Conservation (phyloP, 108 stramenopile species). For the Nitzschia sp. region DNA sequence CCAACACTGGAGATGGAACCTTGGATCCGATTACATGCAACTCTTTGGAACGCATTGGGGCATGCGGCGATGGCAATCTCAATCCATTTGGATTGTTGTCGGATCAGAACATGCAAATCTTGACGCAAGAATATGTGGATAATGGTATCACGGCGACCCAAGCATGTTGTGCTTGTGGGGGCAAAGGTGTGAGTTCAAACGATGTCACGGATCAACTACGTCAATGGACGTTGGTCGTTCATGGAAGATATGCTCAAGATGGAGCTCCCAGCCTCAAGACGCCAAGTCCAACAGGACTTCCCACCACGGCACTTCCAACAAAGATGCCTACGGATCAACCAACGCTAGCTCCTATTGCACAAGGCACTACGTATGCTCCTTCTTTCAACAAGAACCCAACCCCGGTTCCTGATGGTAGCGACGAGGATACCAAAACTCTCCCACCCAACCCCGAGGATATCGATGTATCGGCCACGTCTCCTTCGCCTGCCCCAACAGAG, state of each 20-base stretch:
- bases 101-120: not conserved
- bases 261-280: not conserved
- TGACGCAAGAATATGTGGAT: not conserved
- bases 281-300: not conserved
- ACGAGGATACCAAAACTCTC: too few species aligned
- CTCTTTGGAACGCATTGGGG: not conserved
- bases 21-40: not conserved
- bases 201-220: slow-evolving; percentile 8
- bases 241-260: too few species aligned
- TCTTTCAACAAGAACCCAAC: too few species aligned
- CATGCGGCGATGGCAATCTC: not conserved
- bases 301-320: too few species aligned
- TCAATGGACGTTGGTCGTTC: slow-evolving; percentile 8
- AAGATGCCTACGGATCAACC: too few species aligned
- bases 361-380: too few species aligned
- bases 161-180: slow-evolving; percentile 40
- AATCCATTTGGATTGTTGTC: not conserved
- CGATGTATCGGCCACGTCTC: too few species aligned
- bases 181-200: slow-evolving; percentile 1
- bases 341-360: too few species aligned
- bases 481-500: too few species aligned
- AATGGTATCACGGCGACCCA: not conserved
- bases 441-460: too few species aligned
- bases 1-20: not conserved
- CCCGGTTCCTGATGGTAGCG: too few species aligned